A percentile compares a stretch with the other conserved stretches of the same genome.
These are phyloP conservation scores for Euryodendron excelsum DNA, from an alignment of 148 eudicot genomes.

Conservation along the genomic window DNA sequence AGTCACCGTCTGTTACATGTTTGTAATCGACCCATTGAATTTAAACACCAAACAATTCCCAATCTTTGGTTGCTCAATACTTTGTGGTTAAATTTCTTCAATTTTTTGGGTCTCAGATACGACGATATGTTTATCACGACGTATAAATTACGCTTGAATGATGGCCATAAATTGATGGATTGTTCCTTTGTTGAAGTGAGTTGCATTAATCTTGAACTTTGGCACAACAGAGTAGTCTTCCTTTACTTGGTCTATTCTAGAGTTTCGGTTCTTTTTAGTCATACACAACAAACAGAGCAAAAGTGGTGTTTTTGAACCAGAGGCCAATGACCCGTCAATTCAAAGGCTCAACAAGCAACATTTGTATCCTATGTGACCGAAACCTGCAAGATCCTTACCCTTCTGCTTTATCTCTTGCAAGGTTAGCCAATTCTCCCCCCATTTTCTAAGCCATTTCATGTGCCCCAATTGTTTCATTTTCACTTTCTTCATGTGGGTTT, in stretches of 20 bases:
- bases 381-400: conserved; percentile 44
- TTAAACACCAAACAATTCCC: not conserved
- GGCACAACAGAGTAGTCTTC: not conserved
- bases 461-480: too few species aligned
- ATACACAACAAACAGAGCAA: conserved; percentile 49
- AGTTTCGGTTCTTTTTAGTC: conserved; percentile 23
- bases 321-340: conserved; percentile 37
- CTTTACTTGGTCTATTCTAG: not conserved
- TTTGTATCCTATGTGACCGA: conserved; percentile 47
- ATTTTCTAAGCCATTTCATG: not conserved
- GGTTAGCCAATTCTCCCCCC: conserved; percentile 21
- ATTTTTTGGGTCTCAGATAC: conserved; percentile 33
- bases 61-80: not conserved
- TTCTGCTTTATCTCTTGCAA: conserved; percentile 63
- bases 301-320: conserved; percentile 52
- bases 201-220: not conserved
- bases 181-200: conserved; percentile 48
- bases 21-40: not conserved
- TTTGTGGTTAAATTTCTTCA: not conserved
- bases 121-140: conserved; percentile 60
- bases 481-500: not conserved
- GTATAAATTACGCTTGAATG: conserved; percentile 40
- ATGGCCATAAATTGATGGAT: conserved; percentile 43
- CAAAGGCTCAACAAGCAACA: conserved; percentile 32
- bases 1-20: conserved; percentile 48